These are phyloP conservation scores for Clausena lansium DNA, from an alignment of 345 rosid genomes.

Conservation along the genomic window DNA sequence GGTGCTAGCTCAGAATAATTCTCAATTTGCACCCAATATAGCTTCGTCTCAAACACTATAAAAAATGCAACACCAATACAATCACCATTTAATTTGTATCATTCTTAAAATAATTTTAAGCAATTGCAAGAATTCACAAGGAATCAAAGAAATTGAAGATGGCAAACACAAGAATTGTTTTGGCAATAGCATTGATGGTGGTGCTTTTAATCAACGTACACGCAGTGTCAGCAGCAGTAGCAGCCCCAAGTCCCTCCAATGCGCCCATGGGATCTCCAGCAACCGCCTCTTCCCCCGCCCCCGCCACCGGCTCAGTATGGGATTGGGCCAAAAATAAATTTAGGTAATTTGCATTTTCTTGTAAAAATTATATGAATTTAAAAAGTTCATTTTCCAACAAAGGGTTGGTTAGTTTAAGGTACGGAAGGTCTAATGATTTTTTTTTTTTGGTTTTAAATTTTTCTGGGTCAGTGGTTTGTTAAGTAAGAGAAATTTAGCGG, in stretches of 20 bases:
- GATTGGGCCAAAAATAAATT: slow-evolving; percentile 8
- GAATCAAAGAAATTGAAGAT: not conserved
- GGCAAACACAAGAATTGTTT: not conserved
- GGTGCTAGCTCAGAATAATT: not conserved
- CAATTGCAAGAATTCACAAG: not conserved
- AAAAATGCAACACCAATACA: not conserved
- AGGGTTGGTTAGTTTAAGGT: no score
- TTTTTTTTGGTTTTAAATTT: not conserved
- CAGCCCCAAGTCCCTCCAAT: not conserved
- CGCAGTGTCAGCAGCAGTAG: no score
- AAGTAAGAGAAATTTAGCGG: not conserved
- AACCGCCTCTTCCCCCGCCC: not conserved
- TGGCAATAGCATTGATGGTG: not conserved
- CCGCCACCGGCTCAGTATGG: not conserved
- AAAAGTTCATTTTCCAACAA: no score
- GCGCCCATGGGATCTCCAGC: not conserved
- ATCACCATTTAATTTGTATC: not conserved
- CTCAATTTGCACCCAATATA: not conserved
- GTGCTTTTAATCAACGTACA: not conserved
- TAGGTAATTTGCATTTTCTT: not conserved
- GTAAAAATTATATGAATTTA: no score
- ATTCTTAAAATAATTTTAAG: not conserved
- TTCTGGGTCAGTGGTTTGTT: not conserved
- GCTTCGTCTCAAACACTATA: not conserved
- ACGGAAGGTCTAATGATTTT: not conserved